Evolutionary conservation across 1,284 basidiomycete genomes (phyloP), one percentile per base, ranked within the genome.

Genomic region (Jaminaea rosea): DNA sequence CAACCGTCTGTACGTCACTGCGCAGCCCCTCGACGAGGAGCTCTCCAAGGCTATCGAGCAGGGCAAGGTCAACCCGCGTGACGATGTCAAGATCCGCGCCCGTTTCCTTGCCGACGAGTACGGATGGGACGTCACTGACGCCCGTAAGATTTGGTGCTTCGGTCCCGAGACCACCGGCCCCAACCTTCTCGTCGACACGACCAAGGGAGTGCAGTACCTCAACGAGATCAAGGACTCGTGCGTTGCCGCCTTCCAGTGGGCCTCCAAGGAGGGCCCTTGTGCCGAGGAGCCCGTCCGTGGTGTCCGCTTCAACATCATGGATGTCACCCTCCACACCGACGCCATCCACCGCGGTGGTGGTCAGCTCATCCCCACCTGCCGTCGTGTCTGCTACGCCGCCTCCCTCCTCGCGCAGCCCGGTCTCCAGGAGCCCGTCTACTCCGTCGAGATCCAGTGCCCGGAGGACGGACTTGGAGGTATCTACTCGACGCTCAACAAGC

Each of bases 341-440:
- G 92, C 94, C 64, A 99, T 99, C 75, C 94, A 98, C 79, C 89
- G 94, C 81, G 94, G 94, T 78, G 92, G 92, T 81, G 93, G 93
- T 77, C 93, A 98, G 78, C 82, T 96, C 74, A 94, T 96, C 77
- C 92, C 92, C 53, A 90, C 88, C 26, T 87, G 85, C 76, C 87
- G 94, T 79, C 91, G 94, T 78, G 94, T 88, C 69, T 86, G 86
- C 75, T 97, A 97, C 78, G 94, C 94, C 67, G 89, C 93, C 49
- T 86, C 88, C 76, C 76, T 98, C 68, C 85, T 98, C 67, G 88
- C 93, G 60, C 82, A 82, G 44, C 94, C 94, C 47, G 82, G 83
- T 79, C 81, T 99, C 60, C 92, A 97, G 77, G 94, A 99, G 79
- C 94, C 94, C 60, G 80, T 98, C 77, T 99, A 91, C 82, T 85